Evolutionary conservation across 202 grass and related monocot genomes (phyloP).

Genomic region (Sporobolus alterniflorus): DNA sequence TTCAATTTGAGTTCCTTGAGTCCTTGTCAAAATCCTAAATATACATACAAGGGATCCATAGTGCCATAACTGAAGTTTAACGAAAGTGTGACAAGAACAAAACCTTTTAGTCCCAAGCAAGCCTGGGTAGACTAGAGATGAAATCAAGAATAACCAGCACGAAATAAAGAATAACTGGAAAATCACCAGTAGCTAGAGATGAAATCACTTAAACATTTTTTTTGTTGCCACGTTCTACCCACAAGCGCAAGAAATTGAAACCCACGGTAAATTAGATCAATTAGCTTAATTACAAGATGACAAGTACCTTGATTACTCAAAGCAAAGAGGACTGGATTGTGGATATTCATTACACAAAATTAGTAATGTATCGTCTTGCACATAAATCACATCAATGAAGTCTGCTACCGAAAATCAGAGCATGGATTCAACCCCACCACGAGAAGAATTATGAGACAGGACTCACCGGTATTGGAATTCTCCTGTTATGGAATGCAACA

Average conservation of each 20-base stretch:
- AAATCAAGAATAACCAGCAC: background rate
- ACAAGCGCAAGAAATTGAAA: background rate
- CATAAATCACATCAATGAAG: background rate
- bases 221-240: background rate
- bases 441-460: background rate
- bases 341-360: background rate
- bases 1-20: conserved; percentile 80
- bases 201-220: background rate
- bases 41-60: conserved; percentile 7
- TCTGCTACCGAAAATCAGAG: background rate
- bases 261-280: background rate
- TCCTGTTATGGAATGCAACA: conserved; percentile 97
- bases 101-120: background rate
- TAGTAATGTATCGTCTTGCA: background rate
- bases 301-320: background rate
- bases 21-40: conserved; percentile 92
- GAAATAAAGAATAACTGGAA: background rate
- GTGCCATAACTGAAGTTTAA: conserved; percentile 25
- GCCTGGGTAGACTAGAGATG: background rate
- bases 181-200: background rate
- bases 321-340: background rate
- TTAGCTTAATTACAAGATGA: background rate
- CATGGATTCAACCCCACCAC: background rate
- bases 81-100: background rate
- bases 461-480: conserved; percentile 99